Base-by-base conservation (phyloP, 345 rosid genomes). In the Aquilaria sinensis region DNA sequence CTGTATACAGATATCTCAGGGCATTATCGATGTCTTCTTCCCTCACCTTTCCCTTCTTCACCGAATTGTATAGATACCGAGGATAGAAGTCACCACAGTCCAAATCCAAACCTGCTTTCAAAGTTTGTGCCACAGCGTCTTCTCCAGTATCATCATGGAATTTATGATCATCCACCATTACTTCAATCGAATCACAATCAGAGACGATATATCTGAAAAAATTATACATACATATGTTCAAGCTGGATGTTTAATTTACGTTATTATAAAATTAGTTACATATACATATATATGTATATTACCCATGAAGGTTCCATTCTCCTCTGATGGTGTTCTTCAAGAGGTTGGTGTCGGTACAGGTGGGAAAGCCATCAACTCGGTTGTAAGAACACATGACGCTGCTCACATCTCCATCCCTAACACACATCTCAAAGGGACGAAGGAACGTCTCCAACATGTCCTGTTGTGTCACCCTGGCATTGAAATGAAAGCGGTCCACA, bases 51-150 rank as follows among this genome's bases (percentile, higher is more conserved):
- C 91, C 91, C 53, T 53, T 74, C 3, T 9, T 34, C 46, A 85
- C 86, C 13, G 91, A 73, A 6, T 58, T 58, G 54, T 62, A 68
- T 10, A 77, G 60, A 63, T 60, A 54, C 4, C 68, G 31, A 1
- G 84, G 62, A 58, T 79, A 77, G 55, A 33, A 80, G 9, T 10
- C 65, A 58, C 96, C 89, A 65, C 92, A 88, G 53, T 88, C 85
- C 80, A 88, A 72, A 71, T 88, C 84, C 73, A 85, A 66, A 41
- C 88, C 95, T 70, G 89, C 95, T 79, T 72, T 83, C 13, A 85
- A 60, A 10, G 79, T 53, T 45, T 65, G 57, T n/a, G 91, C 75
- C 31, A 74, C 87, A 0, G 89, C 91, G 2, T 83, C 91, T 64
- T 83, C 95, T 2, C 50, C 51, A n/a, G 87, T 71, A 60, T 78